Evolutionary conservation across 108 stramenopile species (phyloP).

Genomic region (Heterococcus sp.): DNA sequence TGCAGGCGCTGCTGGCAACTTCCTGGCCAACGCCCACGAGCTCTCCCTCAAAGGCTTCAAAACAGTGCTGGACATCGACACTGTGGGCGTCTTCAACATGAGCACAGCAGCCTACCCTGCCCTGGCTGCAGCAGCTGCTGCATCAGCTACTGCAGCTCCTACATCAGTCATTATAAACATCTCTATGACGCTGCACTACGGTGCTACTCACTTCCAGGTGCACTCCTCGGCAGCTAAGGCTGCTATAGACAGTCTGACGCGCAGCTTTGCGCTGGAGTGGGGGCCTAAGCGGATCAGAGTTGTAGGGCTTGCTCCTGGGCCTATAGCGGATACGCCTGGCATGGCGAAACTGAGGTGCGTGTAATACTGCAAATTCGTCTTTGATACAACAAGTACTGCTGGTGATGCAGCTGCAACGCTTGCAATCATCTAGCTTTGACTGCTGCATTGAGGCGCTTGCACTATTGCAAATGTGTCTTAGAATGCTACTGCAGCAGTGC

Average conservation of each 20-base stretch:
- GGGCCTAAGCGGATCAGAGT: constrained; percentile 78
- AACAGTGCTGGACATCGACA: constrained; percentile 89
- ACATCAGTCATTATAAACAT: constrained; percentile 78
- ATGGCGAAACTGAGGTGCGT: constrained; percentile 81
- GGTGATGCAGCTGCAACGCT: background rate
- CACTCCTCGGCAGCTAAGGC: constrained; percentile 88
- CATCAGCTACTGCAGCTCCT: constrained; percentile 17
- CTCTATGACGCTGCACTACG: constrained; percentile 79
- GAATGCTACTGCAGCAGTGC: background rate
- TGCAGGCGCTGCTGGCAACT: constrained; percentile 79
- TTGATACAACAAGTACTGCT: background rate
- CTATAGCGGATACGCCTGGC: constrained; percentile 84
- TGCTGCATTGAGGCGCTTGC: background rate
- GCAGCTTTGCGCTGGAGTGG: constrained; percentile 82
- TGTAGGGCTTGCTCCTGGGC: constrained; percentile 86
- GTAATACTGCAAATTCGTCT: constrained; percentile 17
- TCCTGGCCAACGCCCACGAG: constrained; percentile 73
- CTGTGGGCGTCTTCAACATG: constrained; percentile 86
- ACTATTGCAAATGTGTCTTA: background rate
- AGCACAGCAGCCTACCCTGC: constrained; percentile 70
- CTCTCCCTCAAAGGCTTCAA: constrained; percentile 70
- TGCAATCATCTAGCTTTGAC: background rate
- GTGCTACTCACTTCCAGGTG: constrained; percentile 83
- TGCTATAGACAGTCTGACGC: constrained; percentile 81
- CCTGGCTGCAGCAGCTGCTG: constrained; percentile 46